A percentile compares a stretch with the other conserved stretches of the same genome.
Evolutionary conservation across 2,329 filamentous ascomycete genomes (phyloP).

Genomic region (Canariomyces notabilis): DNA sequence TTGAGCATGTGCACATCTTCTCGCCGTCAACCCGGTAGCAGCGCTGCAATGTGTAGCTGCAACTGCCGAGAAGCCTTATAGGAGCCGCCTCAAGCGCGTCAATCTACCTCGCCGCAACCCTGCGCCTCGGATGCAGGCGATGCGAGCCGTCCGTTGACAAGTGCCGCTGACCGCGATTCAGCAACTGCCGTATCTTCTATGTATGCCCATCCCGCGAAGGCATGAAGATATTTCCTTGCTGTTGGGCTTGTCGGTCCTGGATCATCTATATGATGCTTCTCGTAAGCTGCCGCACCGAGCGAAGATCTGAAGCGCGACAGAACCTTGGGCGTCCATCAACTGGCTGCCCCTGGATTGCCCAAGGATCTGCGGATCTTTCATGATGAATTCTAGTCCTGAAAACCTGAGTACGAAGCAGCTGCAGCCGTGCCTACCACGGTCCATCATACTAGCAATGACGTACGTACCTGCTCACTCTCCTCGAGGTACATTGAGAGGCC

Average conservation of each 20-base stretch:
- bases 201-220: background rate
- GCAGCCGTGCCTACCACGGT: too few species aligned
- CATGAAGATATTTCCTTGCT: constrained; percentile 5
- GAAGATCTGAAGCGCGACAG: constrained; percentile 17
- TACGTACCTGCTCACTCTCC: too few species aligned
- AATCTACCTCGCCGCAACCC: background rate
- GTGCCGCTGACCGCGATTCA: too few species aligned
- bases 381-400: too few species aligned
- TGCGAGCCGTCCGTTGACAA: too few species aligned
- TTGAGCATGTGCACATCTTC: background rate
- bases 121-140: background rate
- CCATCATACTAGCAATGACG: too few species aligned
- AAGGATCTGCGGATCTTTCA: too few species aligned
- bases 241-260: background rate
- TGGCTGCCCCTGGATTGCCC: background rate
- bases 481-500: too few species aligned
- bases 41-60: background rate
- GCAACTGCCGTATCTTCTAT: too few species aligned
- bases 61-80: background rate
- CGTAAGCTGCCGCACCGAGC: background rate
- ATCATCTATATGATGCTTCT: background rate
- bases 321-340: background rate
- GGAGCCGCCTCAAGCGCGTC: background rate
- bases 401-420: too few species aligned
- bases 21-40: constrained; percentile 1